These are phyloP conservation scores for Fomitopsis palustris DNA, from an alignment of 1,284 basidiomycete genomes.

Conservation along the genomic window DNA sequence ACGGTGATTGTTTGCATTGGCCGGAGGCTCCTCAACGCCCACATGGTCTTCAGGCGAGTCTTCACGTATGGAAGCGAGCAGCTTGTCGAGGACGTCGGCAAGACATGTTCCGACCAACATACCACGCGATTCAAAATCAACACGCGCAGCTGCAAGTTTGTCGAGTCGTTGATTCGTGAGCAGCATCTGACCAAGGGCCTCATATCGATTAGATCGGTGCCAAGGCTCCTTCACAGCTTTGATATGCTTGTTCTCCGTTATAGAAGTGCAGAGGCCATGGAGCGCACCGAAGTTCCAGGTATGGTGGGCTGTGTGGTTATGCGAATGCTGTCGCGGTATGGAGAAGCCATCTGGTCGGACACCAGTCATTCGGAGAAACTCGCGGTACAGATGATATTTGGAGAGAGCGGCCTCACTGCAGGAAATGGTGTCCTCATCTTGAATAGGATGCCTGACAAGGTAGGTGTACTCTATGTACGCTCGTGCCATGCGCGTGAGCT, in stretches of 20 bases:
- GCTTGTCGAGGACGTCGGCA: neutral
- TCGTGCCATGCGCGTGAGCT: conserved; percentile 15
- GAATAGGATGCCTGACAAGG: neutral
- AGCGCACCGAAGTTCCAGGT: conserved; percentile 20
- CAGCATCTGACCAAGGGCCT: conserved; percentile 23
- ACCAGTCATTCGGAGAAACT: conserved; percentile 9
- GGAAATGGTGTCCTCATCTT: neutral
- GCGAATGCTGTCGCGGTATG: conserved; percentile 13
- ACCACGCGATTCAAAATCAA: conserved; percentile 9
- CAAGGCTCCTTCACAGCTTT: conserved; percentile 13
- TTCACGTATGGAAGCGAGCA: no score
- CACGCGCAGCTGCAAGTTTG: conserved; percentile 17
- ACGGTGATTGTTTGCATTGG: neutral
- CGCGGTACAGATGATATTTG: conserved; percentile 10
- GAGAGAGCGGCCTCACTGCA: conserved; percentile 4
- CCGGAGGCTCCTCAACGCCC: neutral
- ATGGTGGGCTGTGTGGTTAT: conserved; percentile 10
- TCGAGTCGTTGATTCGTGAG: no score
- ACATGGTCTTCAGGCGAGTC: no score
- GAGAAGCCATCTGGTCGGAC: conserved; percentile 14
- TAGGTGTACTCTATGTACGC: conserved; percentile 18
- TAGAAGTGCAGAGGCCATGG: conserved; percentile 23
- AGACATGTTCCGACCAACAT: conserved; percentile 14
- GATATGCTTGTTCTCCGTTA: conserved; percentile 24
- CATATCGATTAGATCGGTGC: conserved; percentile 15